Percentiles rank a stretch among this genome's conserved stretches.
phyloP scores from a whole-genome alignment of 2,329 filamentous ascomycete species.

The Chaetoscypha palmicola region DNA sequence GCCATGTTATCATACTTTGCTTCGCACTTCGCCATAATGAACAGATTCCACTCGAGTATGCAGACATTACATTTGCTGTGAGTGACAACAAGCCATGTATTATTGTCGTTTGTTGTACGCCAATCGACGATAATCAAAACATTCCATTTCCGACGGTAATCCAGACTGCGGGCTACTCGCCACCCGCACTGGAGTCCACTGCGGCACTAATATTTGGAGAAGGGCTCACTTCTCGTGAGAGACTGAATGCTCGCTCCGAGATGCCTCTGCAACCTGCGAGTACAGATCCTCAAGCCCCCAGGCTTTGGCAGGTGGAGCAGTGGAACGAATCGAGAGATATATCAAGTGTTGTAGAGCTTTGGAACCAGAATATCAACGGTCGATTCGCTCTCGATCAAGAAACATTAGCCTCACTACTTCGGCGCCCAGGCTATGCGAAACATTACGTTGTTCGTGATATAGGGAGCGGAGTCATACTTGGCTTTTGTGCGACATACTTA shows the following conservation, averaged over 20 bases:
- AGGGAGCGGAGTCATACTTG: slow-evolving; percentile 38
- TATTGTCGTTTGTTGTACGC: slow-evolving; percentile 44
- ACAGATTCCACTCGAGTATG: slow-evolving; percentile 45
- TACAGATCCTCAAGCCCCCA: slow-evolving; percentile 9
- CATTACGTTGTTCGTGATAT: slow-evolving; percentile 50
- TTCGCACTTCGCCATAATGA: slow-evolving; percentile 35
- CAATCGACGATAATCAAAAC: slow-evolving; percentile 34
- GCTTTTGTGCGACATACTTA: slow-evolving; percentile 55
- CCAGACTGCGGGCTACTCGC: slow-evolving; percentile 42
- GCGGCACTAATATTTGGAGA: slow-evolving; percentile 47
- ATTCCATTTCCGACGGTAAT: slow-evolving; percentile 45
- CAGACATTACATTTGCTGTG: slow-evolving; percentile 34
- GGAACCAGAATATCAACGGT: slow-evolving; percentile 21
- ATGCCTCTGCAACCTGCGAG: neutral
- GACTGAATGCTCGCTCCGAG: too few species aligned
- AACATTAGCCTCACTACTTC: slow-evolving; percentile 41
- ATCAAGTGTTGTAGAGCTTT: slow-evolving; percentile 21
- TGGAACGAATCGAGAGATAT: slow-evolving; percentile 28
- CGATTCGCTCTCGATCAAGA: slow-evolving; percentile 40
- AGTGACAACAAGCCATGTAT: slow-evolving; percentile 45
- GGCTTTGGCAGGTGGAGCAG: slow-evolving; percentile 28
- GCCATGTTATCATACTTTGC: slow-evolving; percentile 42
- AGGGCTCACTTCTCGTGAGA: slow-evolving; percentile 1
- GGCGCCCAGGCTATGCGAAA: slow-evolving; percentile 48
- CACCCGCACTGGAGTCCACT: slow-evolving; percentile 41